These are phyloP conservation scores for Tetrapisispora taiwanensis DNA, from an alignment of 805 yeast species.

Conservation along the genomic window DNA sequence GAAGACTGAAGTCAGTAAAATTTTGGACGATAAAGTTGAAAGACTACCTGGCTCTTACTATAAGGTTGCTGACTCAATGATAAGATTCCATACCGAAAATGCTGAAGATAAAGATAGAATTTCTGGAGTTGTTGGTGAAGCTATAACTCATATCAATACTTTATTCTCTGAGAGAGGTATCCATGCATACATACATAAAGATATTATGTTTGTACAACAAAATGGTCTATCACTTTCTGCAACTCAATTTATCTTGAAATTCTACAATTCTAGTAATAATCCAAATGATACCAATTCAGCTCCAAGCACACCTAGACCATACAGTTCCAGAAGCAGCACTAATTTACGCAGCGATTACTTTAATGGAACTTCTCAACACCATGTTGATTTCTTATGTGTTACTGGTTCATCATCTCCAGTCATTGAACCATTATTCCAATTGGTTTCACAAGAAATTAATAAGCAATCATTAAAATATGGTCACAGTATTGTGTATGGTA, in stretches of 20 bases:
- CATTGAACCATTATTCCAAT: constrained; percentile 59
- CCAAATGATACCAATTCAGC: constrained; percentile 21
- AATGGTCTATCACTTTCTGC: constrained; percentile 48
- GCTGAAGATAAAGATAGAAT: constrained; percentile 57
- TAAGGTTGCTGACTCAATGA: constrained; percentile 63
- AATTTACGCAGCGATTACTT: constrained; percentile 2
- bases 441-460: constrained; percentile 36
- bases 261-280: constrained; percentile 22
- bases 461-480: constrained; percentile 35
- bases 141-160: constrained; percentile 75
- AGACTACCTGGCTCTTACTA: constrained; percentile 71
- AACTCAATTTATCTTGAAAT: constrained; percentile 40
- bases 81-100: constrained; percentile 65
- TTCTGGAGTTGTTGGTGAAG: constrained; percentile 65
- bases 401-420: constrained; percentile 60
- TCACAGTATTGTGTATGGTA: constrained; percentile 53
- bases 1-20: constrained; percentile 27
- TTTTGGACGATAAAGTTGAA: constrained; percentile 40
- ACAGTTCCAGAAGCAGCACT: not conserved
- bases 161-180: constrained; percentile 51
- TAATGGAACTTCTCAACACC: constrained; percentile 9
- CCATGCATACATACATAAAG: constrained; percentile 67
- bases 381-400: constrained; percentile 38
- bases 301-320: constrained; percentile 15
- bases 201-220: constrained; percentile 64